A percentile compares a stretch with the other conserved stretches of the same genome.
Conservation (phyloP, 495 filamentous ascomycete species). For the Trichoderma erinaceum region DNA sequence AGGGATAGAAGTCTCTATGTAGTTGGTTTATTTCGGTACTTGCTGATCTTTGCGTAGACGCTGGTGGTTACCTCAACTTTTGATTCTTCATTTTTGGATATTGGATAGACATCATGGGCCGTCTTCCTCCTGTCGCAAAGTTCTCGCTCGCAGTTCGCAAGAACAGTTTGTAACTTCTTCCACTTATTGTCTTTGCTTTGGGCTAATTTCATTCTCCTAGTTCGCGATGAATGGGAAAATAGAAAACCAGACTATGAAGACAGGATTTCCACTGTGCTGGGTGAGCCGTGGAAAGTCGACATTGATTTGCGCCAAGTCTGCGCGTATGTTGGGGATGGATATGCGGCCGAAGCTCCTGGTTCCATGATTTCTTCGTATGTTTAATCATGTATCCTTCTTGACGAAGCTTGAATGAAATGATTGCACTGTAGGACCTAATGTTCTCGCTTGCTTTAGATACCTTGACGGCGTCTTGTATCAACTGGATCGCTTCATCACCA, state of each 20-base stretch:
- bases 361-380: conserved; percentile 39
- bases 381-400: too few species aligned
- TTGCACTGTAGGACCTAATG: neutral
- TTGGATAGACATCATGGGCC: conserved; percentile 28
- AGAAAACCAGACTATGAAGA: conserved; percentile 39
- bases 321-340: conserved; percentile 43
- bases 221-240: conserved; percentile 48
- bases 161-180: conserved; percentile 33
- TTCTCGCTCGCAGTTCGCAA: conserved; percentile 49
- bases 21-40: too few species aligned
- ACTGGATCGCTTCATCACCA: conserved; percentile 32
- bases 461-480: conserved; percentile 35
- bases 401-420: neutral
- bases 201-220: conserved; percentile 24
- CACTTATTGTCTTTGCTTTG: conserved; percentile 9
- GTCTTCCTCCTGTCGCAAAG: conserved; percentile 41
- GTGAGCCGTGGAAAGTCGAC: conserved; percentile 43
- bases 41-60: too few species aligned
- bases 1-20: too few species aligned
- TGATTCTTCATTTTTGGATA: neutral
- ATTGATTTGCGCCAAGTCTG: conserved; percentile 42
- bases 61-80: neutral
- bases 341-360: conserved; percentile 41
- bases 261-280: conserved; percentile 37
- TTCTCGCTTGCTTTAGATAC: conserved; percentile 29